A percentile compares a stretch with the other conserved stretches of the same genome.
Conservation (phyloP, 2,329 filamentous ascomycete species). For the Microcera coccophila region DNA sequence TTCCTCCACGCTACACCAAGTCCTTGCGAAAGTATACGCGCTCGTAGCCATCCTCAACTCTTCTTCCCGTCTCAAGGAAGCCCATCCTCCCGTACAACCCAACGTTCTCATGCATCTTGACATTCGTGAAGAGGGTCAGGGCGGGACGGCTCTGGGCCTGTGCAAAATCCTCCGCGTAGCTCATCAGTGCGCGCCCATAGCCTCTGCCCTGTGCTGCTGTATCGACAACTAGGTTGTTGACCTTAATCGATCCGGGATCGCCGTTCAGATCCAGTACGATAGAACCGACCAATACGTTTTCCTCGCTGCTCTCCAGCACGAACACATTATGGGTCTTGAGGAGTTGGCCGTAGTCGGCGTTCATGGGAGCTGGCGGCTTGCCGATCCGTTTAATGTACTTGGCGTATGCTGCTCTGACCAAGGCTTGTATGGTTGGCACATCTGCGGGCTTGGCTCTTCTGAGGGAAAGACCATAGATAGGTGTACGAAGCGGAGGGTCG, state of each 20-base stretch:
- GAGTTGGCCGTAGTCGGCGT: slow-evolving; percentile 29
- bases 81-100: slow-evolving; percentile 29
- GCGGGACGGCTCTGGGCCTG: slow-evolving; percentile 17
- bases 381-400: slow-evolving; percentile 35
- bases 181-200: slow-evolving; percentile 30
- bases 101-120: slow-evolving; percentile 35
- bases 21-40: slow-evolving; percentile 35
- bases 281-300: slow-evolving; percentile 24
- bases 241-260: slow-evolving; percentile 16
- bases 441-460: slow-evolving; percentile 11
- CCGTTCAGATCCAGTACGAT: slow-evolving; percentile 22
- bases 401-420: slow-evolving; percentile 30
- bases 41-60: slow-evolving; percentile 30
- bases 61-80: slow-evolving; percentile 30
- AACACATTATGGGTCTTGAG: slow-evolving; percentile 25
- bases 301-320: slow-evolving; percentile 14
- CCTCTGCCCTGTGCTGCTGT: slow-evolving; percentile 30
- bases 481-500: not conserved
- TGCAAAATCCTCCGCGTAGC: slow-evolving; percentile 29
- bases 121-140: slow-evolving; percentile 32
- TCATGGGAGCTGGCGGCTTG: slow-evolving; percentile 35
- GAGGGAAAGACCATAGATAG: not conserved
- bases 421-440: slow-evolving; percentile 27
- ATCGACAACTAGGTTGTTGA: slow-evolving; percentile 30
- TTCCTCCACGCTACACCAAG: too few relatives aligned